Base-by-base conservation (phyloP, 768 basidiomycete species). In the Mycena galericulata region DNA sequence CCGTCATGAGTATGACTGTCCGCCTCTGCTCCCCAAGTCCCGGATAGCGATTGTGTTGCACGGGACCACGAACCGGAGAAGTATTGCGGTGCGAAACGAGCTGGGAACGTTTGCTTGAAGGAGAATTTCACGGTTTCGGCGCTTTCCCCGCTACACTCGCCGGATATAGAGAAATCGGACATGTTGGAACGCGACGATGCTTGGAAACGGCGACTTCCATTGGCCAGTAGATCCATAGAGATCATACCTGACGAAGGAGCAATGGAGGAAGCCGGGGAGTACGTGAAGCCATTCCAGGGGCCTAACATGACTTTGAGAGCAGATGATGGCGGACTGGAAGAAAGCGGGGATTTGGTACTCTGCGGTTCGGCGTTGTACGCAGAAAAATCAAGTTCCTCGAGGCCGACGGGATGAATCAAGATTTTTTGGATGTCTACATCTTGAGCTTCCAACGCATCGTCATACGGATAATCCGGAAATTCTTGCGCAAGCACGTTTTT, bases 271-370 rank as follows among this genome's bases (percentile, higher is more conserved):
- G 55, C 45, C 20, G 63, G 54, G 14, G 62, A 36, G 26, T 72
- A 72, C 4, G 64, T 69, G 62, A 76, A 70, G 0, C 74, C 75
- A 34, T 78, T 62, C 77, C 77, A 78, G 12, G 70, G 38, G 0
- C 77, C 77, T 0, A 78, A 47, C 45, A 71, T 66, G 22, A 9
- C 47, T 51, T 65, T 65, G 9, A 65, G 55, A 50, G 60, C 43
- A 66, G 58, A 64, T 36, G 38, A 50, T 22, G 56, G 63, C 34
- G 32, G 62, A 47, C 10, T 32, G 15, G 59, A 22, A 17, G 56
- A 40, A 11, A 43, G 18, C 43, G 12, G n/a, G 14, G 32, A 62
- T 50, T 36, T 59, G 43, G 1, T 54, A 12, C n/a, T 45, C 5
- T 32, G 30, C 12, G 55, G n/a, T n/a, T 57, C 54, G 5, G 72